Evolutionary conservation across 1,284 basidiomycete genomes (phyloP).

Genomic region (Marasmius fiardii): DNA sequence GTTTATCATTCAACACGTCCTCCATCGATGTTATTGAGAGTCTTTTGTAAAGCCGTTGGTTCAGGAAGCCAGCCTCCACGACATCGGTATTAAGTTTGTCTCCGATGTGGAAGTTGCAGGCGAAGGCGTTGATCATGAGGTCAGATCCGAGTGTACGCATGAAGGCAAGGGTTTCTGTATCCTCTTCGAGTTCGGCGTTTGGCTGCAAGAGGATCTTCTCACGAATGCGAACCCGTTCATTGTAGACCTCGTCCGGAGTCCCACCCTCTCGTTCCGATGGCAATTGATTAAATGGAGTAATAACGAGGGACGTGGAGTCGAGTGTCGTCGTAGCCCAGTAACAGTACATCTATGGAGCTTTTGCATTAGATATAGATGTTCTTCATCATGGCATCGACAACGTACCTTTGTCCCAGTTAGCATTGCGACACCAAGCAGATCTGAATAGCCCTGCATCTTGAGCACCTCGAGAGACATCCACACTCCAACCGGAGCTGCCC

Average conservation of each 20-base stretch:
- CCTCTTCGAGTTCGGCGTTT: constrained; percentile 30
- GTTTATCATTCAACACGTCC: constrained; percentile 24
- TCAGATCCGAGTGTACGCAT: constrained; percentile 37
- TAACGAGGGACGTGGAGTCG: constrained; percentile 26
- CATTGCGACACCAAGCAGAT: constrained; percentile 35
- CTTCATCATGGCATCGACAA: neutral
- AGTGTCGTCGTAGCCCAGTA: constrained; percentile 39
- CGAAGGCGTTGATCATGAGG: constrained; percentile 42
- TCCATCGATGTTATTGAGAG: constrained; percentile 29
- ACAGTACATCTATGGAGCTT: constrained; percentile 24
- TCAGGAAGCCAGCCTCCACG: constrained; percentile 41
- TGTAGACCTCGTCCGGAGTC: constrained; percentile 21
- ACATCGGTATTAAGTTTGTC: constrained; percentile 37
- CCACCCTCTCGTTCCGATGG: constrained; percentile 24
- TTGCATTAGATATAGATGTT: constrained; percentile 7
- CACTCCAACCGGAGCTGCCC: constrained; percentile 34
- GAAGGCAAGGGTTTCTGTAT: constrained; percentile 29
- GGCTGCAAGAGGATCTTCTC: constrained; percentile 28
- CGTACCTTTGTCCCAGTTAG: constrained; percentile 32
- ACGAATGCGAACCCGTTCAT: constrained; percentile 35
- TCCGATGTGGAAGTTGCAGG: constrained; percentile 39
- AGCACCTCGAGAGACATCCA: constrained; percentile 34
- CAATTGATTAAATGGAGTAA: constrained; percentile 35
- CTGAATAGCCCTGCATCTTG: constrained; percentile 32
- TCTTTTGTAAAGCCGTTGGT: constrained; percentile 35